Base-by-base conservation (phyloP, 441 rosid genomes). In the Pelargonium australe region DNA sequence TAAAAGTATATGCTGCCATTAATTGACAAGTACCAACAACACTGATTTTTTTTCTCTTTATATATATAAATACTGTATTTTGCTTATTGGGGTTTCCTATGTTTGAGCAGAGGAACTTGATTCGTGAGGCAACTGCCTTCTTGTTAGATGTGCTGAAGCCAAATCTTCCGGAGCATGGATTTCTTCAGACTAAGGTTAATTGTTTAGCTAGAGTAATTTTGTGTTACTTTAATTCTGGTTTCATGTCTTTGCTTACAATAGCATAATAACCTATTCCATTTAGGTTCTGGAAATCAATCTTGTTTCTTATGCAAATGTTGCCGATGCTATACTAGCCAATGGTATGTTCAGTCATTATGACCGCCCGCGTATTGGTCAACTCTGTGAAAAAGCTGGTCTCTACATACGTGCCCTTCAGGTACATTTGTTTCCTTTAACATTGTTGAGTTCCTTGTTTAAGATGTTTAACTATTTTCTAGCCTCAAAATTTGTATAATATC, bases 81-180 rank as follows among this genome's bases (percentile, higher is more conserved):
- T 31, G 37, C 37, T 31, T 31, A 31, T 31, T 31, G 37, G 37
- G 37, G 3, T 31, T 31, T 31, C 5, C 37, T 31, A 20, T 31
- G 37, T 31, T 51, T 57, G 34, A 47, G 16, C 83, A 92, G 99
- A 92, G 99, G 84, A 95, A 95, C 74, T 68, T 95, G 85, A 89
- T 95, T 68, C 95, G 98, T 67, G 99, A 95, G 77, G 98, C 99
- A 23, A 95, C 99, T 60, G 99, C 99, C 68, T 95, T 95, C 82
- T 91, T 95, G 43, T 81, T 95, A 65, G 99, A 95, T 85, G 99
- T 95, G 75, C 72, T 95, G 87, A 95, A 95, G 71, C 75, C 78
- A 23, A 75, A 75, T 70, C 62, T 75, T 25, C 78, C 78, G 37
- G 78, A 75, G 34, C 78, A 75, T 53, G 78, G 49, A 20, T 70